A percentile compares a stretch with the other conserved stretches of the same genome.
Conservation (phyloP, 176 grass and related monocot species). For the Hordeum marinum region DNA sequence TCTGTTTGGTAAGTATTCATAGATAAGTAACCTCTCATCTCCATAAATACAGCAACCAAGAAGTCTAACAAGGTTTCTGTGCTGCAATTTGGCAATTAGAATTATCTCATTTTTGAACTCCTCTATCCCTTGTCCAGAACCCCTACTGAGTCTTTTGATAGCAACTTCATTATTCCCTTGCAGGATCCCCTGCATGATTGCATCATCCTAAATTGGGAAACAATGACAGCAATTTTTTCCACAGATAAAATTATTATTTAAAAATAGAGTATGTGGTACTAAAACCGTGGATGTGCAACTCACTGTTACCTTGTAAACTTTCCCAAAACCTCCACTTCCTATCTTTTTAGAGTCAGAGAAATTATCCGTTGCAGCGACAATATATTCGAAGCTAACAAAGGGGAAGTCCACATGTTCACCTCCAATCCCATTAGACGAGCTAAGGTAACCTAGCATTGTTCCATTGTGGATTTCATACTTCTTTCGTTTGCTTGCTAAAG, state of each 20-base stretch:
- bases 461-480: background rate
- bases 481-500: background rate
- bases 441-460: background rate
- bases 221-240: background rate
- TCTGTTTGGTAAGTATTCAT: conserved; percentile 43
- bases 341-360: conserved; percentile 34
- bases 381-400: conserved; percentile 14
- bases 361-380: conserved; percentile 22
- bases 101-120: conserved; percentile 41
- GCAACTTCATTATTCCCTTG: conserved; percentile 32
- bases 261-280: background rate
- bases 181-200: conserved; percentile 25
- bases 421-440: background rate
- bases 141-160: conserved; percentile 41
- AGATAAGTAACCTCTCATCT: conserved; percentile 45
- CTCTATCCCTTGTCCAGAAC: conserved; percentile 35
- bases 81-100: conserved; percentile 24
- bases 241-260: background rate
- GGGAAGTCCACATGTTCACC: background rate
- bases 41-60: conserved; percentile 43
- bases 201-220: background rate
- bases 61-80: conserved; percentile 20
- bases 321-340: conserved; percentile 41
- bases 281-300: background rate
- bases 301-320: conserved; percentile 34